These are phyloP conservation scores for Eucalyptus victrix DNA, from an alignment of 345 rosid genomes.

Conservation along the genomic window DNA sequence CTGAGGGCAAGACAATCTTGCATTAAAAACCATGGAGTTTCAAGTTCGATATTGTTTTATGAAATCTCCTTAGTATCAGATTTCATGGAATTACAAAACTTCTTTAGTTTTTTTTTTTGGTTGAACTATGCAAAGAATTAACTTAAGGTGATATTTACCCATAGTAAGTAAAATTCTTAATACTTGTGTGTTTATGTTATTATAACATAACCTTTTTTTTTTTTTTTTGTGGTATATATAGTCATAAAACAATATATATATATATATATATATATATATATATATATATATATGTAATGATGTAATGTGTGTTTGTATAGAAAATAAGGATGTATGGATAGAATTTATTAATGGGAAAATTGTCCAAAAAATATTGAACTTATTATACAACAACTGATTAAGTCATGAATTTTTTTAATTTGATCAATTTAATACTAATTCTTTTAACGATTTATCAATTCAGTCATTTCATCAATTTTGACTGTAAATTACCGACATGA, in stretches of 20 bases:
- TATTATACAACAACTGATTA: fast-evolving
- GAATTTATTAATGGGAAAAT: background rate
- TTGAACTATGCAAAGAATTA: too few relatives aligned
- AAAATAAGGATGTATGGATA: background rate
- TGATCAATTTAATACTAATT: fast-evolving
- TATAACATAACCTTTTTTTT: background rate
- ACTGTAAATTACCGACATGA: fast-evolving
- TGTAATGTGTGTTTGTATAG: background rate
- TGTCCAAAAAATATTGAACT: too few relatives aligned
- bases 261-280: too few relatives aligned
- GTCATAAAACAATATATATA: background rate
- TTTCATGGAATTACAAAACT: background rate
- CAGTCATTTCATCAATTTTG: fast-evolving
- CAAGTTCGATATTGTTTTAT: background rate
- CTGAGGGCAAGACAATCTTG: background rate
- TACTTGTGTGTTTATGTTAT: background rate
- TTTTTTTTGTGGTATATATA: background rate
- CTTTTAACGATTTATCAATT: too few relatives aligned
- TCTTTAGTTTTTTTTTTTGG: too few relatives aligned
- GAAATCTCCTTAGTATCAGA: background rate
- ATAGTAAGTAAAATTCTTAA: background rate
- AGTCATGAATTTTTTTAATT: too few relatives aligned
- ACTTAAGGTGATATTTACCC: background rate
- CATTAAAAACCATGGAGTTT: background rate
- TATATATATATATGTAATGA: too few relatives aligned